Evolutionary conservation across 2,329 filamentous ascomycete species (phyloP).

Genomic region (Trichoderma guizhouense): DNA sequence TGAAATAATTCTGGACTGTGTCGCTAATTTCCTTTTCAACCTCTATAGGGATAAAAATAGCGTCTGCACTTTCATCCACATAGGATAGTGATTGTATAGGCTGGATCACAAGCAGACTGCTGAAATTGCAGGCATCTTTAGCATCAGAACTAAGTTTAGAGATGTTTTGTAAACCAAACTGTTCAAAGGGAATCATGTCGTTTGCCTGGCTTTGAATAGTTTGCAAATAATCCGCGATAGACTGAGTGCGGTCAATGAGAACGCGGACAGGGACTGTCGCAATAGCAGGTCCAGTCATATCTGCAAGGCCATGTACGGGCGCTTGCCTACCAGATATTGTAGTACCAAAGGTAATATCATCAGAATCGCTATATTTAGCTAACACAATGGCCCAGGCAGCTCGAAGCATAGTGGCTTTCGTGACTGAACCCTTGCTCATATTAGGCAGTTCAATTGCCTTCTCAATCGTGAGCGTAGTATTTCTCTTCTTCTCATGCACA

Average conservation of each 20-base stretch:
- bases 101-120: constrained; percentile 23
- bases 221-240: not conserved
- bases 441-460: not conserved
- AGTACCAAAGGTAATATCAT: constrained; percentile 23
- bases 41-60: not conserved
- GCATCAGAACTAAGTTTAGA: constrained; percentile 19
- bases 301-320: constrained; percentile 22
- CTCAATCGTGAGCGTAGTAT: not conserved
- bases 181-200: constrained; percentile 24
- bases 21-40: constrained; percentile 5
- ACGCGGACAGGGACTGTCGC: constrained; percentile 20
- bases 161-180: constrained; percentile 28
- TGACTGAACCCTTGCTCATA: constrained; percentile 6
- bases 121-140: constrained; percentile 23
- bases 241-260: not conserved
- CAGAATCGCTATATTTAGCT: constrained; percentile 18
- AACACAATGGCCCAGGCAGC: constrained; percentile 11
- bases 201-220: constrained; percentile 19
- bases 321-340: constrained; percentile 24
- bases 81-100: constrained; percentile 13
- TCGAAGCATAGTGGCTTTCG: constrained; percentile 23
- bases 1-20: constrained; percentile 16
- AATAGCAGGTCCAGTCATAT: constrained; percentile 24
- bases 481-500: not conserved
- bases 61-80: not conserved